Percentiles rank a stretch among this genome's conserved stretches.
Evolutionary conservation across 768 basidiomycete genomes (phyloP).

Genomic region (Termitomyces sp.): DNA sequence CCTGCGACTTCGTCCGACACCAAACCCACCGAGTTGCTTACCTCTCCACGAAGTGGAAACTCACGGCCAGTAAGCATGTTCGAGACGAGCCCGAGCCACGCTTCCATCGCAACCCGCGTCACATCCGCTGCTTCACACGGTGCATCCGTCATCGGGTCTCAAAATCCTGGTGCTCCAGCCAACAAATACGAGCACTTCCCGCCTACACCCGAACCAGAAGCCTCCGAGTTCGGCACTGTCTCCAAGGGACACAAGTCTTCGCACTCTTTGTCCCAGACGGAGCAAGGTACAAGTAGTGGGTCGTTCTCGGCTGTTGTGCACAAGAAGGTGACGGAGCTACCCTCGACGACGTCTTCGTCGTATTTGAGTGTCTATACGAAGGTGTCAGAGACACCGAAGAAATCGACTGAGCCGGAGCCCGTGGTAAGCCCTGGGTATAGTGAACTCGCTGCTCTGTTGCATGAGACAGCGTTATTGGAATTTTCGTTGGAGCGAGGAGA

Average conservation of each 20-base stretch:
- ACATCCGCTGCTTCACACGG: constrained; percentile 33
- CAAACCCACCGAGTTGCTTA: not conserved
- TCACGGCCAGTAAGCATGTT: constrained; percentile 34
- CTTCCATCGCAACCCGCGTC: constrained; percentile 33
- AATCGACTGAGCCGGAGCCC: not conserved
- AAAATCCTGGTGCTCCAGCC: constrained; percentile 12
- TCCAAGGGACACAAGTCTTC: constrained; percentile 19
- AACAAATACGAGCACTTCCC: constrained; percentile 33
- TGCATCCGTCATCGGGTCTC: constrained; percentile 27
- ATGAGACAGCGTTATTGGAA: constrained; percentile 58
- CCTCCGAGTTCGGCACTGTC: constrained; percentile 23
- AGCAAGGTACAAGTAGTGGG: constrained; percentile 10
- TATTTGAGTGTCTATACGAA: constrained; percentile 17
- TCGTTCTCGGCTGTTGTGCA: constrained; percentile 59
- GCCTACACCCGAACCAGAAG: constrained; percentile 28
- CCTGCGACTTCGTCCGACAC: not conserved
- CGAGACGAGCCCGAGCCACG: constrained; percentile 33
- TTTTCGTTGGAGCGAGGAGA: constrained; percentile 47
- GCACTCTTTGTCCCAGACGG: constrained; percentile 16
- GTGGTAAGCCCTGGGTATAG: constrained; percentile 41
- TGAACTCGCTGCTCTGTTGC: constrained; percentile 51
- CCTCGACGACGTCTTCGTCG: constrained; percentile 15
- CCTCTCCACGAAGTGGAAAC: not conserved
- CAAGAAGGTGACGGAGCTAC: constrained; percentile 44
- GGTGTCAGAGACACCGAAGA: constrained; percentile 28